Base-by-base conservation (phyloP, 1,284 basidiomycete genomes). In the Leccinum proliferum region DNA sequence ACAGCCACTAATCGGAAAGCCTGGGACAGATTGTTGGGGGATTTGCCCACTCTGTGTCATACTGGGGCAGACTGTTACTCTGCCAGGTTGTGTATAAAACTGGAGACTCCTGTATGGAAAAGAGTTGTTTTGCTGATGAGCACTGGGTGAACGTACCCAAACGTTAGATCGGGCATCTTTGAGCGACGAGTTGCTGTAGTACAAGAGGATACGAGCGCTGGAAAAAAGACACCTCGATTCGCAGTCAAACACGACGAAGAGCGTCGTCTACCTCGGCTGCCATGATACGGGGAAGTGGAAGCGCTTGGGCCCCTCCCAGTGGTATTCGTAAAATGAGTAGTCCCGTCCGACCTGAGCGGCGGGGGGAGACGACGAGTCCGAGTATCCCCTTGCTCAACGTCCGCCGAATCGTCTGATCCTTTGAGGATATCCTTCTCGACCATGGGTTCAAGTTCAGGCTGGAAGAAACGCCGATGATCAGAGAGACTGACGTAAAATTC, bases 231-330 rank as follows among this genome's bases (percentile, higher is more conserved):
- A 65, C 14, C 66, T 68, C 8, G 69, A 69, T 56, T 59, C 57
- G 32, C 67, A 62, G 25, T 72, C 69, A 41, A 70, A 68, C 43
- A 70, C 67, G 2, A 69, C 67, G 53, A 60, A 53, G 14, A 72
- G 61, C 11, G 69, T 69, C 14, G 70, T 71, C 59, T 68, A 63
- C 32, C 70, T 66, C n/a, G 70, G 69, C 29, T 72, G 67, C 67
- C 64, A 29, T 29, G 29, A 71, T 14, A 69, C 66, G 9, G 70
- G 70, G 56, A 71, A 53, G 14, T 68, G 66, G 14, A 43, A 15
- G 14, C 69, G 69, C 46, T 60, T 71, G 2, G 70, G 70, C 21
- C 69, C 70, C 10, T 72, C 69, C 70, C 67, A 70, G 52, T 72
- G 61, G 41, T 67, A 64, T 21, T 72, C 70, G 3, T 71, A 68